A percentile compares a stretch with the other conserved stretches of the same genome.
phyloP scores from a whole-genome alignment of 495 filamentous ascomycete genomes.

The Choiromyces venosus region DNA sequence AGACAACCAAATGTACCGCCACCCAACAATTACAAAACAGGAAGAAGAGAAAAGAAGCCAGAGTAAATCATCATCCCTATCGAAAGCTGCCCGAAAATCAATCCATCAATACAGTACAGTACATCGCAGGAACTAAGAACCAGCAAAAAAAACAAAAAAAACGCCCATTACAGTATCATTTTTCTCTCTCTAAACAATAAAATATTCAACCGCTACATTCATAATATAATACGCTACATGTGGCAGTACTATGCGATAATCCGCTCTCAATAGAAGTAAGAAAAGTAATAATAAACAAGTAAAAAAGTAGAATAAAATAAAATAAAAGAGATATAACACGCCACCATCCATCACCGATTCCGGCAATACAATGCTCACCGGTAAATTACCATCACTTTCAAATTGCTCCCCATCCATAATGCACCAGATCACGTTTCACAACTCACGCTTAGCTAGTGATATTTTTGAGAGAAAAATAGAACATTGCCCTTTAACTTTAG shows the following conservation, averaged over 20 bases:
- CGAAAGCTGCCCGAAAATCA: no score
- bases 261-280: not conserved
- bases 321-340: constrained; percentile 10
- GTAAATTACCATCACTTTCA: not conserved
- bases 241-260: constrained; percentile 4
- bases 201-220: not conserved
- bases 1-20: no score
- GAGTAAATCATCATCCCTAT: no score
- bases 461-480: not conserved
- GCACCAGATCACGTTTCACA: not conserved
- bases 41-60: not conserved
- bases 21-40: no score
- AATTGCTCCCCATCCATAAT: not conserved
- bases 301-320: not conserved
- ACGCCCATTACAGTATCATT: not conserved
- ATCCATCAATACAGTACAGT: no score
- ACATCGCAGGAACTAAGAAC: not conserved
- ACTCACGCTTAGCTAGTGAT: not conserved
- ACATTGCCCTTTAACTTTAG: not conserved
- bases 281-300: constrained; percentile 1
- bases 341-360: not conserved
- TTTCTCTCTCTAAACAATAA: not conserved
- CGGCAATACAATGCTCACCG: not conserved
- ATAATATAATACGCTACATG: constrained; percentile 4
- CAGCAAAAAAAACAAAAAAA: constrained; percentile 4